Percentiles rank a stretch among this genome's conserved stretches.
phyloP scores from a whole-genome alignment of 371 early-diverging fungal genomes.

The Sporodiniella umbellata region DNA sequence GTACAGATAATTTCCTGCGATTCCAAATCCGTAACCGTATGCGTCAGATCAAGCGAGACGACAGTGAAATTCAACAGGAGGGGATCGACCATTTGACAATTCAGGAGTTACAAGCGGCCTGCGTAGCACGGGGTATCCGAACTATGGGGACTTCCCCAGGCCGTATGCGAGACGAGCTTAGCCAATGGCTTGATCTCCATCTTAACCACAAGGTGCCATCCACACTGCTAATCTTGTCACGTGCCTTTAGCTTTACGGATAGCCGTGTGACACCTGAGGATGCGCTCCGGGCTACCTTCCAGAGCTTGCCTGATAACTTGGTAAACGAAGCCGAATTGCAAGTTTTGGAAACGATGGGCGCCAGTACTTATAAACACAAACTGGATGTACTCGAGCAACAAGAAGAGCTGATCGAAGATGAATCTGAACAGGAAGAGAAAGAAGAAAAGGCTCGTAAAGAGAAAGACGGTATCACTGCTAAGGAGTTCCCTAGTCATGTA shows the following conservation, averaged over 20 bases:
- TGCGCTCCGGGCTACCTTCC: conserved; percentile 91
- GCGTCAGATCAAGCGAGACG: conserved; percentile 85
- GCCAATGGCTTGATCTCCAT: conserved; percentile 95
- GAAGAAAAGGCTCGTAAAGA: conserved; percentile 51
- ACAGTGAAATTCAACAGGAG: conserved; percentile 83
- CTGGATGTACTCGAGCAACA: conserved; percentile 92
- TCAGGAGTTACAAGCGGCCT: conserved; percentile 83
- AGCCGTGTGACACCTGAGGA: conserved; percentile 64
- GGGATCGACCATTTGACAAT: conserved; percentile 88
- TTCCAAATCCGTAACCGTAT: conserved; percentile 86
- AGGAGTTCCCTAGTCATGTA: conserved; percentile 30
- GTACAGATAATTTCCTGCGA: conserved; percentile 91
- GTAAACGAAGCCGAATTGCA: conserved; percentile 84
- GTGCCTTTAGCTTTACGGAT: conserved; percentile 85
- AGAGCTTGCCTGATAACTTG: conserved; percentile 87
- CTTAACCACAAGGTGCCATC: conserved; percentile 88
- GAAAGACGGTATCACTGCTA: conserved; percentile 39
- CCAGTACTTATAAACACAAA: conserved; percentile 89
- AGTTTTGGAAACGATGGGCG: conserved; percentile 83
- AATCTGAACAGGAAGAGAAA: conserved; percentile 68
- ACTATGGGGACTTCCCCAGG: conserved; percentile 84
- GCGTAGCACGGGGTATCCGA: conserved; percentile 90
- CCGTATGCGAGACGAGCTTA: conserved; percentile 81
- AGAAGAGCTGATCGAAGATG: conserved; percentile 93
- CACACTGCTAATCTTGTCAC: conserved; percentile 87